A percentile compares a stretch with the other conserved stretches of the same genome.
phyloP scores from a whole-genome alignment of 2,329 filamentous ascomycete species.

The Ramularia endophylla region DNA sequence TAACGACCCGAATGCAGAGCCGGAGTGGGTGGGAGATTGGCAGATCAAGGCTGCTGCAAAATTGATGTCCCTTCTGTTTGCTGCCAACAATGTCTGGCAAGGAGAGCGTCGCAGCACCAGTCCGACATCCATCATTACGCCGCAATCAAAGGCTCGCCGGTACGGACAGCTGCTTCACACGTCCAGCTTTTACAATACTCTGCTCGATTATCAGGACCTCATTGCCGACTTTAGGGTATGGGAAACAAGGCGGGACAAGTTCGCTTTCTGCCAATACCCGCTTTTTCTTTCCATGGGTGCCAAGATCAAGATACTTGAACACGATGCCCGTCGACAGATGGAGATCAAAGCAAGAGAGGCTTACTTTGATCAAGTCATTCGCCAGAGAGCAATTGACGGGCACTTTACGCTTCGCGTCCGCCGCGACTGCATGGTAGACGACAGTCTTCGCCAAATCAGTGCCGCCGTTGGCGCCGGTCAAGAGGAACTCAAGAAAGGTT shows the following conservation, averaged over 20 bases:
- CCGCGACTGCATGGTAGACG: conserved; percentile 80
- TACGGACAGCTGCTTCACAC: conserved; percentile 66
- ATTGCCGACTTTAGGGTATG: conserved; percentile 81
- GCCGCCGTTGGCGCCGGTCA: conserved; percentile 74
- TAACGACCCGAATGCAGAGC: conserved; percentile 49
- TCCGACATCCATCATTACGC: conserved; percentile 7
- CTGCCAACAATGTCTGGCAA: conserved; percentile 62
- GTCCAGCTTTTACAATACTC: conserved; percentile 79
- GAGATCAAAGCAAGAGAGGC: conserved; percentile 79
- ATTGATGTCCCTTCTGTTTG: conserved; percentile 74
- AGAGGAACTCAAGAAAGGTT: conserved; percentile 84
- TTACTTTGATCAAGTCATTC: conserved; percentile 85
- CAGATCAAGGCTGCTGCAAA: conserved; percentile 76
- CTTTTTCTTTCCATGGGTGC: conserved; percentile 89
- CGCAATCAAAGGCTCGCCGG: conserved; percentile 19
- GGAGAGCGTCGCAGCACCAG: conserved; percentile 15
- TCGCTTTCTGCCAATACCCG: conserved; percentile 87
- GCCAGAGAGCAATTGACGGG: conserved; percentile 59
- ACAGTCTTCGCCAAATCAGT: conserved; percentile 78
- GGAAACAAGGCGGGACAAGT: conserved; percentile 68
- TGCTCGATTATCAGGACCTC: conserved; percentile 81
- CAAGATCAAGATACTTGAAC: conserved; percentile 84
- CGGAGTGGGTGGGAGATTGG: conserved; percentile 76
- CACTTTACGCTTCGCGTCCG: conserved; percentile 72
- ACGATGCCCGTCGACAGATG: conserved; percentile 86